Evolutionary conservation across 768 basidiomycete genomes (phyloP).

Genomic region (Pisolithus marmoratus): DNA sequence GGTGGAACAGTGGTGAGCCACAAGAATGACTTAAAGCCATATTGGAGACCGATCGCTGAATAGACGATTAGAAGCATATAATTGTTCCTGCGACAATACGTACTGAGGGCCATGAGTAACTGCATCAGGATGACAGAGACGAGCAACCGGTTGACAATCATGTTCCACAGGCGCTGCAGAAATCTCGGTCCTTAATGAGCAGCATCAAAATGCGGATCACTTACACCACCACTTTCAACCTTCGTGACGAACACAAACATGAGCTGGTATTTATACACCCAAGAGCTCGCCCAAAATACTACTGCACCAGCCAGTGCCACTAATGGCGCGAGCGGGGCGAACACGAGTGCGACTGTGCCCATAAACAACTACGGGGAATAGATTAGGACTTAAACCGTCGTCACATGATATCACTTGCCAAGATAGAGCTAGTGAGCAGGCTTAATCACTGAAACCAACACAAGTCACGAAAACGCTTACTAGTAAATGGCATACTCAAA

Average conservation of each 20-base stretch:
- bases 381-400: not conserved
- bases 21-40: conserved; percentile 62
- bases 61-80: not conserved
- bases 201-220: conserved; percentile 23
- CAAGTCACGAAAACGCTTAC: conserved; percentile 37
- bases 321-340: conserved; percentile 90
- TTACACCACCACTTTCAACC: conserved; percentile 89
- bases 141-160: conserved; percentile 85
- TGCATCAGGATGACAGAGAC: conserved; percentile 84
- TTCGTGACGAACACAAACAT: conserved; percentile 90
- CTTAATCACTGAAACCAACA: not conserved
- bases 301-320: conserved; percentile 77
- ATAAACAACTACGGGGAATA: conserved; percentile 62
- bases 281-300: conserved; percentile 83
- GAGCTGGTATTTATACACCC: conserved; percentile 94
- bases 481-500: conserved; percentile 86
- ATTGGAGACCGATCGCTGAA: conserved; percentile 81
- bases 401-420: conserved; percentile 33
- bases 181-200: conserved; percentile 2
- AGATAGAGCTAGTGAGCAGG: conserved; percentile 41
- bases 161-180: conserved; percentile 83
- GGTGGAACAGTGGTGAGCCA: conserved; percentile 88
- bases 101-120: conserved; percentile 78
- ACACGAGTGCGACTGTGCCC: conserved; percentile 89
- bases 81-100: conserved; percentile 24